Evolutionary conservation across 306 rosid species (phyloP).

Genomic region (Myrica gale): DNA sequence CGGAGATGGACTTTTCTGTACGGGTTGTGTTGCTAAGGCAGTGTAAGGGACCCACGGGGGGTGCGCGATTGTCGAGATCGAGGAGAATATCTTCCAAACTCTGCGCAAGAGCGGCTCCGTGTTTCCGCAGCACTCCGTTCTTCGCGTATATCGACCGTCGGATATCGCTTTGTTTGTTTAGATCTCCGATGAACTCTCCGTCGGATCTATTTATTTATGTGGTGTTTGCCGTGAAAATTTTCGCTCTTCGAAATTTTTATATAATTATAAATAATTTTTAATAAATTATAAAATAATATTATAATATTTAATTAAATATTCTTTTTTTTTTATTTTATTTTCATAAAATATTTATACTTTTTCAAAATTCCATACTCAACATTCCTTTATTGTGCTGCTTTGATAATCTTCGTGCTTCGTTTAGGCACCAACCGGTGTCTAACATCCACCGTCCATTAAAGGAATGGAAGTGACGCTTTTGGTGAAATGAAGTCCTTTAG

Average conservation of each 20-base stretch:
- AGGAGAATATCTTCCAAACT: constrained; percentile 49
- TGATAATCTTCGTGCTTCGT: not conserved
- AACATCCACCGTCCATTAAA: too few relatives aligned
- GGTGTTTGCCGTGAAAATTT: too few relatives aligned
- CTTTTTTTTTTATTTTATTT: too few relatives aligned
- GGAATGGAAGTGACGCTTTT: too few relatives aligned
- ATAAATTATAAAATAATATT: too few relatives aligned
- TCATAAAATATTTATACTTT: too few relatives aligned
- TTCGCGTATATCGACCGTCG: not conserved
- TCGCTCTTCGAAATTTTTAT: too few relatives aligned
- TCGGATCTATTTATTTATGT: not conserved
- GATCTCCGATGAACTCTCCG: not conserved
- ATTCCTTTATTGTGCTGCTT: too few relatives aligned
- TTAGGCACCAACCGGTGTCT: not conserved
- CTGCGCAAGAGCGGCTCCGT: constrained; percentile 72
- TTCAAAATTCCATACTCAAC: too few relatives aligned
- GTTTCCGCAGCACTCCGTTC: constrained; percentile 45
- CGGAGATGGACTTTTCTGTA: constrained; percentile 23
- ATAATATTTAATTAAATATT: too few relatives aligned
- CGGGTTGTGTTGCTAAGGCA: not conserved
- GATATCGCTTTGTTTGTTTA: not conserved
- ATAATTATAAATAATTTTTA: too few relatives aligned
- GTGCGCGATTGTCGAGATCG: constrained; percentile 20
- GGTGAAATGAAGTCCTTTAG: too few relatives aligned
- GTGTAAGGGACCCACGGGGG: constrained; percentile 10